Evolutionary conservation across 2,329 filamentous ascomycete genomes (phyloP).

Genomic region (Monilinia laxa): DNA sequence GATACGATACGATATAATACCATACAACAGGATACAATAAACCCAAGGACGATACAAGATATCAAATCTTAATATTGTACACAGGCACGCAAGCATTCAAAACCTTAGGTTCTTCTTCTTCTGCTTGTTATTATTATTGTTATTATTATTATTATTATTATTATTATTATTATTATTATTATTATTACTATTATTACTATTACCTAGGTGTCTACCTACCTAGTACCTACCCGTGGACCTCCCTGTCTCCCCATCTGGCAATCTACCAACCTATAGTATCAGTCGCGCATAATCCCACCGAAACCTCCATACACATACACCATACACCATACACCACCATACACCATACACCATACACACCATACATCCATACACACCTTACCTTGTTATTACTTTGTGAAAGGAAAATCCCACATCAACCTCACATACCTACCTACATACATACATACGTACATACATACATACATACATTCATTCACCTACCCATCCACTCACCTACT

Average conservation of each 20-base stretch:
- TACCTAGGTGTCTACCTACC: too few species aligned
- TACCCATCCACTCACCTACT: neutral
- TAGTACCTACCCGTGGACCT: neutral
- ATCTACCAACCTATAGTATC: neutral
- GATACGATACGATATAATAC: neutral
- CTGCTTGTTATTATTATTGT: too few species aligned
- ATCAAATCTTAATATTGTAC: neutral
- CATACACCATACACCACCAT: neutral
- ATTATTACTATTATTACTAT: too few species aligned
- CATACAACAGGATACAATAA: neutral
- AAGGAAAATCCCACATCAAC: neutral
- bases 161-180: neutral
- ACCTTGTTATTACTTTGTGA: too few species aligned
- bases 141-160: neutral
- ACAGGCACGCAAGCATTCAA: neutral
- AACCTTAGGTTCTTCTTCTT: neutral
- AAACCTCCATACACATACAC: neutral
- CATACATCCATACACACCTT: neutral
- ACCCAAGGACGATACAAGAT: too few species aligned
- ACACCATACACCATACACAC: neutral
- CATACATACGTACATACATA: neutral
- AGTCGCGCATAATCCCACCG: conserved; percentile 8
- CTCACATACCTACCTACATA: neutral
- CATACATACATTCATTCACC: neutral
- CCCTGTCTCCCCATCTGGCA: too few species aligned